Conservation (phyloP, 2,329 filamentous ascomycete genomes). For the Alternaria incomplexa region DNA sequence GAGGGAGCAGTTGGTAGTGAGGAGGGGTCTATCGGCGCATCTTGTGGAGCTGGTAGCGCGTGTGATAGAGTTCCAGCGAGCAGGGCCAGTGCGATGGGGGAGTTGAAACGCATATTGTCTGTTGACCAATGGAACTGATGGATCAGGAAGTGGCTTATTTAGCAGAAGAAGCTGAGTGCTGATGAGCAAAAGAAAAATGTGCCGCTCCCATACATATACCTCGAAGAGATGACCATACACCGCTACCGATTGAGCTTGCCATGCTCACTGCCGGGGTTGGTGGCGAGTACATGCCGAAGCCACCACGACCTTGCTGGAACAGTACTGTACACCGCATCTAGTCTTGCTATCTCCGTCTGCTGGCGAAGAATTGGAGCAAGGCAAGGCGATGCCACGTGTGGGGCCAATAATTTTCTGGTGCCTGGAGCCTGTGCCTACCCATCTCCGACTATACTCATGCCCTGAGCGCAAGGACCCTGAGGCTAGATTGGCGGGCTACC, state of each 20-base stretch:
- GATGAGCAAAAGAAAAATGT: not conserved
- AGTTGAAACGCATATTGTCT: slow-evolving; percentile 35
- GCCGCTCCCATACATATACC: not conserved
- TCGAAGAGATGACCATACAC: not conserved
- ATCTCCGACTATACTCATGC: not conserved
- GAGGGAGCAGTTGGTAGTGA: slow-evolving; percentile 27
- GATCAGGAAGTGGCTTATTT: not conserved
- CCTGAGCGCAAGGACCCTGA: not conserved
- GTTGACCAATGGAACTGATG: not conserved
- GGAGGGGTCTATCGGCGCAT: slow-evolving; percentile 13
- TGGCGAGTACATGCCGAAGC: not conserved
- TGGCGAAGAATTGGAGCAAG: not conserved
- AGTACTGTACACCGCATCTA: slow-evolving; percentile 2
- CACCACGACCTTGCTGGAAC: slow-evolving; percentile 1
- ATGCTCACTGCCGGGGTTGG: slow-evolving; percentile 6
- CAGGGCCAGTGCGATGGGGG: slow-evolving; percentile 29
- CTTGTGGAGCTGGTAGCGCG: slow-evolving; percentile 33
- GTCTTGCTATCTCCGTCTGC: not conserved
- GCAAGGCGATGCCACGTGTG: not conserved
- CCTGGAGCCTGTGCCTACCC: not conserved
- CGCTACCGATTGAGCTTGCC: not conserved
- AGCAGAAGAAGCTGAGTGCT: not conserved
- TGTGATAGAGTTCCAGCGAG: slow-evolving; percentile 29
- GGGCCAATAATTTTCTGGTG: not conserved
- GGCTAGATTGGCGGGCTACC: not conserved